These are phyloP conservation scores for Candida methanosorbosa DNA, from an alignment of 805 yeast species.

Conservation along the genomic window DNA sequence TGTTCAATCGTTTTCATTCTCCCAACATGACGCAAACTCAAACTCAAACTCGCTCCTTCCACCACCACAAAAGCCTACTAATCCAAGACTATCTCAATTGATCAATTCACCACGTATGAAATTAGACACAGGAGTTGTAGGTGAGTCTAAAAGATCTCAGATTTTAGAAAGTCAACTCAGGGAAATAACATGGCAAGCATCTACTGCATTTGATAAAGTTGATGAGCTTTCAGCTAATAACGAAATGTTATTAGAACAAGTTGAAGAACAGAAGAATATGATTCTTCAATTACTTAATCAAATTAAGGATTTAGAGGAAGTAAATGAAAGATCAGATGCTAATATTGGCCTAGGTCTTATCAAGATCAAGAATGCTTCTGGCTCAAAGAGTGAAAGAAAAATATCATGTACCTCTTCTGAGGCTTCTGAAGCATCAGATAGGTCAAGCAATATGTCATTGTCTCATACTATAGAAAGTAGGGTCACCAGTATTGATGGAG, in stretches of 20 bases:
- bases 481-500: too few species aligned
- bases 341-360: too few species aligned
- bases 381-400: too few species aligned
- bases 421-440: too few species aligned
- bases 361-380: too few species aligned
- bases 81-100: background rate
- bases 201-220: conserved; percentile 17
- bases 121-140: conserved; percentile 12
- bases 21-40: too few species aligned
- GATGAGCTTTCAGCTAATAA: conserved; percentile 16
- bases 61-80: background rate
- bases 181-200: conserved; percentile 17
- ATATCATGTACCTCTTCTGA: too few species aligned
- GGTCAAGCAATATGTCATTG: too few species aligned
- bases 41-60: background rate
- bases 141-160: conserved; percentile 14
- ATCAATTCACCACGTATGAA: conserved; percentile 9
- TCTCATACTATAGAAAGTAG: too few species aligned
- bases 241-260: conserved; percentile 17
- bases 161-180: conserved; percentile 13
- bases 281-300: conserved; percentile 14
- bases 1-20: too few species aligned
- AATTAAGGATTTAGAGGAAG: conserved; percentile 6
- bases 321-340: too few species aligned
- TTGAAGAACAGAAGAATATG: conserved; percentile 16